These are phyloP conservation scores for Penicillium corylophilum DNA, from an alignment of 2,329 filamentous ascomycete species.

Conservation along the genomic window DNA sequence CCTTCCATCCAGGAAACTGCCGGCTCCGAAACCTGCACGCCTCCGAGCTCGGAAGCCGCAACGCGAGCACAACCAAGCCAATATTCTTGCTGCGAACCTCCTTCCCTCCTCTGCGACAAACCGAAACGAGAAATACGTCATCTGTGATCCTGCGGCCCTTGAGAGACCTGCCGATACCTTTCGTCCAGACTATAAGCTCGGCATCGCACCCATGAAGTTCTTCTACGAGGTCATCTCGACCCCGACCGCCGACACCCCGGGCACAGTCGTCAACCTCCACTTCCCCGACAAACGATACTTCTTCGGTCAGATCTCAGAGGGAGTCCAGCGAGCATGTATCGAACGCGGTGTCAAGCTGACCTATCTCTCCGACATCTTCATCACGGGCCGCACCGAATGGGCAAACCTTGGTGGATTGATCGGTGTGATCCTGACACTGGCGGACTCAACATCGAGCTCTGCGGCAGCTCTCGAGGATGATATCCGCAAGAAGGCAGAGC, in stretches of 20 bases:
- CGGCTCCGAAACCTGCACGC: neutral
- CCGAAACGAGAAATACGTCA: slow-evolving; percentile 17
- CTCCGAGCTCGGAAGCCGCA: neutral
- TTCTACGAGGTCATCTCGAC: slow-evolving; percentile 73
- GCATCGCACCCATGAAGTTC: slow-evolving; percentile 62
- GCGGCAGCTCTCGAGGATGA: slow-evolving; percentile 49
- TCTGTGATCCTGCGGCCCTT: slow-evolving; percentile 21
- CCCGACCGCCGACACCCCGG: slow-evolving; percentile 84
- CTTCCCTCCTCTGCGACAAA: neutral
- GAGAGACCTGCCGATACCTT: slow-evolving; percentile 15
- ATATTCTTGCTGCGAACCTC: slow-evolving; percentile 8
- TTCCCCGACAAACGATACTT: slow-evolving; percentile 81
- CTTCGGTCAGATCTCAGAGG: slow-evolving; percentile 80
- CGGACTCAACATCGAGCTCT: slow-evolving; percentile 58
- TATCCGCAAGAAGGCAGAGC: slow-evolving; percentile 38
- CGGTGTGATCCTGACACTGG: slow-evolving; percentile 80
- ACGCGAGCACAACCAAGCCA: slow-evolving; percentile 2
- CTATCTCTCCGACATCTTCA: slow-evolving; percentile 73
- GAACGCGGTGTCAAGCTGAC: slow-evolving; percentile 65
- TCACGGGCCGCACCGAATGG: slow-evolving; percentile 78
- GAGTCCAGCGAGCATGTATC: slow-evolving; percentile 73
- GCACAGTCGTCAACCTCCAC: slow-evolving; percentile 73
- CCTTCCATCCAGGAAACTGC: neutral
- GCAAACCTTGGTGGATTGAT: slow-evolving; percentile 74
- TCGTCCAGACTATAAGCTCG: neutral